Conservation (phyloP, 2,329 filamentous ascomycete genomes). For the Neodidymelliopsis sp. region DNA sequence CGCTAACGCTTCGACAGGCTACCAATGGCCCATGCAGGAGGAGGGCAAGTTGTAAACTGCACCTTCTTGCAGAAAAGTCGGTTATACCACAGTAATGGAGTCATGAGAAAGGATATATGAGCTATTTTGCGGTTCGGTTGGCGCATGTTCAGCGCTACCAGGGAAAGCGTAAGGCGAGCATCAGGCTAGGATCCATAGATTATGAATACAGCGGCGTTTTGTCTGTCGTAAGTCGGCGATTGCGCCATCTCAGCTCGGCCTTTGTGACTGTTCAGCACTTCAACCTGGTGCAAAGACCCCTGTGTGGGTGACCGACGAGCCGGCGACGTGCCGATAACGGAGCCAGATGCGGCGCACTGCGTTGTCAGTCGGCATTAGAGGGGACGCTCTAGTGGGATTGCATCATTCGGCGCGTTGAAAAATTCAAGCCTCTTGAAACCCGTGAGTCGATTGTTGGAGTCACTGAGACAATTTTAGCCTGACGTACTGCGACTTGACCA, state of each 20-base stretch:
- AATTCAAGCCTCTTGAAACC: constrained; percentile 32
- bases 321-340: constrained; percentile 8
- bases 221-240: constrained; percentile 14
- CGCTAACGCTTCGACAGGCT: constrained; percentile 40
- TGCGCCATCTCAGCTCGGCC: constrained; percentile 1
- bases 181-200: constrained; percentile 21
- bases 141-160: constrained; percentile 11
- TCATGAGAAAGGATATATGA: constrained; percentile 21
- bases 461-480: constrained; percentile 16
- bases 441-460: constrained; percentile 18
- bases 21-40: constrained; percentile 51
- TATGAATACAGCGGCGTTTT: constrained; percentile 20
- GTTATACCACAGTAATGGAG: constrained; percentile 23
- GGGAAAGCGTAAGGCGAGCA: constrained; percentile 15
- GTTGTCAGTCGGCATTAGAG: constrained; percentile 24
- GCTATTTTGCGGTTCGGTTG: constrained; percentile 14
- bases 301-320: constrained; percentile 7
- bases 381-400: constrained; percentile 34
- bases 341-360: constrained; percentile 2
- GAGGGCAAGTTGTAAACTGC: constrained; percentile 44
- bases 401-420: constrained; percentile 42
- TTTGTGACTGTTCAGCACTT: not conserved
- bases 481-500: constrained; percentile 16
- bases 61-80: constrained; percentile 24
- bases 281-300: not conserved